A percentile compares a stretch with the other conserved stretches of the same genome.
phyloP scores from a whole-genome alignment of 148 eudicot genomes.

The Chenopodium album region DNA sequence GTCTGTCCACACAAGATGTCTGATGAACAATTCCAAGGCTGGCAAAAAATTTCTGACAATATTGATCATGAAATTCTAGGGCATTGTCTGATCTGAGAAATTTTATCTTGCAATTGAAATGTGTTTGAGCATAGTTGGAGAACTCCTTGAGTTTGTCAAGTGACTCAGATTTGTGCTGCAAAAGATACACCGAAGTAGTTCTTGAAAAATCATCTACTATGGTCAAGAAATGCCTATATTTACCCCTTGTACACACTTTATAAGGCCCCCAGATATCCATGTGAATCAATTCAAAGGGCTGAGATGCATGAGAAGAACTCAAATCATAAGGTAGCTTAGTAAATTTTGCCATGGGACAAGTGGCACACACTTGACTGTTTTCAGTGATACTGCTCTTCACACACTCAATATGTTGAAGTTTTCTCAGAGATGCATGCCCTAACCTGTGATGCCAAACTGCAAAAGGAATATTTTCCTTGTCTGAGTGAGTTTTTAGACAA shows the following conservation, averaged over 20 bases:
- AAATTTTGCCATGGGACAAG: neutral
- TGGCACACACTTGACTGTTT: neutral
- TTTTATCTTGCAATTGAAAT: neutral
- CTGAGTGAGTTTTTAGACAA: too few relatives aligned
- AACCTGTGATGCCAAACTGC: neutral
- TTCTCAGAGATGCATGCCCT: neutral
- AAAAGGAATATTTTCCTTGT: too few relatives aligned
- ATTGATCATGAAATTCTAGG: neutral
- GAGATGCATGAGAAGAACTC: neutral
- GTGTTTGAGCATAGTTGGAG: neutral
- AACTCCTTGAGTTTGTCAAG: neutral
- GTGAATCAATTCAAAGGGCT: neutral
- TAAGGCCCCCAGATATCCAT: neutral
- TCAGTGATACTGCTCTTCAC: neutral
- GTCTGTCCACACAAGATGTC: neutral
- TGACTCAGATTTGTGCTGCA: neutral
- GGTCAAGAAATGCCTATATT: neutral
- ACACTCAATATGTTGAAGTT: too few relatives aligned
- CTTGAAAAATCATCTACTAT: neutral
- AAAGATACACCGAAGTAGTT: neutral
- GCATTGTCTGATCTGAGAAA: neutral
- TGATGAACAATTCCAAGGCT: neutral
- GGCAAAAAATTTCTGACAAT: neutral
- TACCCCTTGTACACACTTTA: neutral
- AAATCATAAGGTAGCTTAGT: neutral